phyloP scores from a whole-genome alignment of 768 basidiomycete species.

The Termitomyces sp. region DNA sequence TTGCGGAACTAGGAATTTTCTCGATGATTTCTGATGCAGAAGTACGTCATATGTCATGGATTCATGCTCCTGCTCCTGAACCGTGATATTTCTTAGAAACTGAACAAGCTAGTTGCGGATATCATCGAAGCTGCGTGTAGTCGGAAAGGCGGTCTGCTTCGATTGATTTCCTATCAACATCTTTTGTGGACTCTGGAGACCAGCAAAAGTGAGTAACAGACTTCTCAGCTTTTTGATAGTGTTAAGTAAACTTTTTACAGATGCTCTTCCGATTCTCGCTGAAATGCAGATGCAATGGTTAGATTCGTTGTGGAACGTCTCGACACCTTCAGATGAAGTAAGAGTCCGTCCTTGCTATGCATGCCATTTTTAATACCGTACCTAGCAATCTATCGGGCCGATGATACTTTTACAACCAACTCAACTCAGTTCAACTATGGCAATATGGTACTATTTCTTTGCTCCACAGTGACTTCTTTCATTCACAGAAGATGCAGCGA shows the following conservation, averaged over 20 bases:
- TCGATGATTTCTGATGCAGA: conserved; percentile 3
- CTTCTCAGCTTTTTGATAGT: background rate
- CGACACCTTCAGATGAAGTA: conserved; percentile 22
- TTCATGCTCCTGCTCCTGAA: background rate
- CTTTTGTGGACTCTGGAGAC: conserved; percentile 49
- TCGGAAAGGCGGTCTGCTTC: conserved; percentile 32
- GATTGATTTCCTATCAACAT: conserved; percentile 55
- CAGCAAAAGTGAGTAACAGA: conserved; percentile 34
- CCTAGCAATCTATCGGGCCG: conserved; percentile 23
- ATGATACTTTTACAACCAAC: conserved; percentile 44
- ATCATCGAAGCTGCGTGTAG: conserved; percentile 39
- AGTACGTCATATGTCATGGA: background rate
- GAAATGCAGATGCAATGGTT: conserved; percentile 49
- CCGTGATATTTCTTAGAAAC: background rate
- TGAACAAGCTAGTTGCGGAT: conserved; percentile 19
- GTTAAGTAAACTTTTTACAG: conserved; percentile 22
- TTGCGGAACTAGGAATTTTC: conserved; percentile 38
- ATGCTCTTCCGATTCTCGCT: conserved; percentile 27
- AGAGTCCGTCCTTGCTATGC: conserved; percentile 5
- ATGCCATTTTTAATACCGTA: background rate
- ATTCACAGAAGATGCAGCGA: conserved; percentile 33
- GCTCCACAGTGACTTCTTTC: conserved; percentile 6
- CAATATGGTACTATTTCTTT: conserved; percentile 38
- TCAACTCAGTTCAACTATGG: conserved; percentile 35
- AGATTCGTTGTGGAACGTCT: conserved; percentile 44